A percentile compares a stretch with the other conserved stretches of the same genome.
phyloP scores from a whole-genome alignment of 345 rosid genomes.

The Rhodamnia argentea region DNA sequence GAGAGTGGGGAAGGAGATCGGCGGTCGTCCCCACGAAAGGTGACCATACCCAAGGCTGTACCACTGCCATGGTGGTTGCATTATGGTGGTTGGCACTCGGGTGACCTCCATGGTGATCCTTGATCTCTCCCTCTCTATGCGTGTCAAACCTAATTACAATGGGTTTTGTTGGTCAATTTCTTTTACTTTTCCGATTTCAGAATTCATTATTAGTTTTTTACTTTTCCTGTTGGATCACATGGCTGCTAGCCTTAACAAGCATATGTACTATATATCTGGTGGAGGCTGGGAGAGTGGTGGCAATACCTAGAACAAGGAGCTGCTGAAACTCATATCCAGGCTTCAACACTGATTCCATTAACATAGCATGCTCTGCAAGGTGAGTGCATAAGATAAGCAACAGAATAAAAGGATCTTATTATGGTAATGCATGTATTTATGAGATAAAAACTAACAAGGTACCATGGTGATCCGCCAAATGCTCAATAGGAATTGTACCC shows the following conservation, averaged over 20 bases:
- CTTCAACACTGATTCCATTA: constrained; percentile 57
- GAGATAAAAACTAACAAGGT: neutral
- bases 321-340: constrained; percentile 81
- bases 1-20: neutral
- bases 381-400: constrained; percentile 17
- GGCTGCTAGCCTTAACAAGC: neutral
- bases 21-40: neutral
- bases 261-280: neutral
- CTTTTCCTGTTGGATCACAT: neutral
- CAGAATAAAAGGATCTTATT: neutral
- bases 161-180: neutral
- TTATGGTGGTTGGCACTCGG: neutral
- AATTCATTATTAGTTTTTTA: neutral
- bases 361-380: constrained; percentile 50
- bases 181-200: neutral
- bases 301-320: constrained; percentile 75
- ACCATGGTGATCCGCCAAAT: constrained; percentile 95
- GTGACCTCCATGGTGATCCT: neutral
- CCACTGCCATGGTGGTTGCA: neutral
- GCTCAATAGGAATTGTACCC: constrained; percentile 73
- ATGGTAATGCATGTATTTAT: neutral
- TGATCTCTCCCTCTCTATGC: neutral
- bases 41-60: neutral
- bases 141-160: neutral
- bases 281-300: neutral